Evolutionary conservation across 768 basidiomycete species (phyloP).

Genomic region (Calvatia gigantea): DNA sequence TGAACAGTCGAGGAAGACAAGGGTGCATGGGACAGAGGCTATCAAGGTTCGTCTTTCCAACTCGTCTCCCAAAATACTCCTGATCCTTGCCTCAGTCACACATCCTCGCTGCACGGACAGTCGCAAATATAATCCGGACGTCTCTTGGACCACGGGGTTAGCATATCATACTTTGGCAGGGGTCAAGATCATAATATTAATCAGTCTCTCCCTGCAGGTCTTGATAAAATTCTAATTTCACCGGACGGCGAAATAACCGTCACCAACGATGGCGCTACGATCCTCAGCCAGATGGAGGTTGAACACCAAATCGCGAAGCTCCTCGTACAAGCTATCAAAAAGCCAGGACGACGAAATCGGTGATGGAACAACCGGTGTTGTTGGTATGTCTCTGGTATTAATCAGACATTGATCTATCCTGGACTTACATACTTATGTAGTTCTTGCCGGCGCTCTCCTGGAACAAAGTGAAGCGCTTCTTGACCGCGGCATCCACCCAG

Average conservation of each 20-base stretch:
- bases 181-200: conserved; percentile 8
- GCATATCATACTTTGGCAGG: neutral
- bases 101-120: conserved; percentile 92
- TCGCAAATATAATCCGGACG: conserved; percentile 92
- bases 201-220: conserved; percentile 47
- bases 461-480: conserved; percentile 94
- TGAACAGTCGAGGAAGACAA: conserved; percentile 89
- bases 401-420: neutral
- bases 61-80: conserved; percentile 11
- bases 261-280: conserved; percentile 98
- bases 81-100: conserved; percentile 57
- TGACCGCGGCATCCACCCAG: conserved; percentile 99
- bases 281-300: conserved; percentile 97
- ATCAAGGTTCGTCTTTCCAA: conserved; percentile 66
- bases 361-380: conserved; percentile 98
- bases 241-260: conserved; percentile 99
- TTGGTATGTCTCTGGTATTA: conserved; percentile 59
- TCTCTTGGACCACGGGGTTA: conserved; percentile 92
- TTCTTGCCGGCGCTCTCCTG: conserved; percentile 95
- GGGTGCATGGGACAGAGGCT: conserved; percentile 89
- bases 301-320: conserved; percentile 99
- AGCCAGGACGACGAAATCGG: conserved; percentile 99
- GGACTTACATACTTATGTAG: conserved; percentile 33
- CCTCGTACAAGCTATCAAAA: conserved; percentile 92
- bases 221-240: conserved; percentile 93